These are phyloP conservation scores for Thalassiosira livingstoniorum DNA, from an alignment of 352 stramenopile genomes.

Conservation along the genomic window DNA sequence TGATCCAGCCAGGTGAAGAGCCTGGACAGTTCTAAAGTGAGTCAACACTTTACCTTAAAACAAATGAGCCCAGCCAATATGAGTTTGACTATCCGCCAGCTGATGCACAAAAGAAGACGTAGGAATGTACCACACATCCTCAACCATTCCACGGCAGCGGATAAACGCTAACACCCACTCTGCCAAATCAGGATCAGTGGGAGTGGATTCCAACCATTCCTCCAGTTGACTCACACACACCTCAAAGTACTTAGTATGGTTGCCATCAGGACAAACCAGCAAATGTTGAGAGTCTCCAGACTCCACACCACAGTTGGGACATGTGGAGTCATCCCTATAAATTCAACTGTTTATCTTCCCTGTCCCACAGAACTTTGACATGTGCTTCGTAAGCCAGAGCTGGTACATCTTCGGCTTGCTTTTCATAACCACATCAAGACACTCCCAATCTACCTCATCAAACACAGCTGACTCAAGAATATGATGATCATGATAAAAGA, in stretches of 20 bases:
- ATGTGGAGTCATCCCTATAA: too few species aligned
- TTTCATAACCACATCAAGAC: not conserved
- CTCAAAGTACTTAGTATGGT: too few species aligned
- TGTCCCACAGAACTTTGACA: constrained; percentile 20
- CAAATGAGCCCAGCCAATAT: too few species aligned
- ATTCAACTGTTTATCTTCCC: not conserved
- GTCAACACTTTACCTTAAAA: too few species aligned
- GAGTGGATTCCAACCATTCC: not conserved
- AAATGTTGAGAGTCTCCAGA: not conserved
- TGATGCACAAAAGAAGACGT: too few species aligned
- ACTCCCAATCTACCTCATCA: not conserved
- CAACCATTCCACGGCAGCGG: not conserved
- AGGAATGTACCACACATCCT: too few species aligned
- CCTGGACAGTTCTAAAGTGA: too few species aligned
- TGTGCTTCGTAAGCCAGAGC: not conserved
- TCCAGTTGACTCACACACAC: not conserved
- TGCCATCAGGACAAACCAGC: not conserved
- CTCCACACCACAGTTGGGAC: not conserved
- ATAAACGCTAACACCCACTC: not conserved
- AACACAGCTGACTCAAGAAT: not conserved
- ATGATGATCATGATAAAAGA: not conserved
- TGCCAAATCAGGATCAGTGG: not conserved
- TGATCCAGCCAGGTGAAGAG: too few species aligned
- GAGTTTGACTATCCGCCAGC: too few species aligned
- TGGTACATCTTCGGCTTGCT: constrained; percentile 2